These are phyloP conservation scores for Chalciporus piperatus DNA, from an alignment of 768 basidiomycete genomes.

Conservation along the genomic window DNA sequence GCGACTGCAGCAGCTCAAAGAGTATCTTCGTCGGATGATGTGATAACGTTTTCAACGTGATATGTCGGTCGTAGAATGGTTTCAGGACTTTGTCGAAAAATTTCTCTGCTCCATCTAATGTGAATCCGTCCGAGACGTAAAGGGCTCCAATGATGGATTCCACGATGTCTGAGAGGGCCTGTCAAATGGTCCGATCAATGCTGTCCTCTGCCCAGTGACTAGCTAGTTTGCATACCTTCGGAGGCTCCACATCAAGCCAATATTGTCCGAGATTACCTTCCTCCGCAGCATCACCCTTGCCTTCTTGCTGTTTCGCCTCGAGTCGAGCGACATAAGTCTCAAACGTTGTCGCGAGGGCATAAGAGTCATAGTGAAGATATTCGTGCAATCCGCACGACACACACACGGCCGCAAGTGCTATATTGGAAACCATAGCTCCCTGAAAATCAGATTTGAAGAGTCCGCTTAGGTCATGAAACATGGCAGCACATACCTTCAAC, in stretches of 20 bases:
- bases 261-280: constrained; percentile 60
- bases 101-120: constrained; percentile 53
- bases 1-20: constrained; percentile 68
- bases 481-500: constrained; percentile 53
- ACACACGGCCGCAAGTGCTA: constrained; percentile 71
- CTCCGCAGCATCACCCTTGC: constrained; percentile 45
- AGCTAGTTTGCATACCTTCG: constrained; percentile 52
- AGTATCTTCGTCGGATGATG: constrained; percentile 77
- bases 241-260: constrained; percentile 75
- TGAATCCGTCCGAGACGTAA: constrained; percentile 73
- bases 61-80: constrained; percentile 77
- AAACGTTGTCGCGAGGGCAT: constrained; percentile 49
- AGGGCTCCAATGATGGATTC: constrained; percentile 80
- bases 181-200: constrained; percentile 1
- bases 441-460: constrained; percentile 26
- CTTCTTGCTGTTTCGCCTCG: constrained; percentile 47
- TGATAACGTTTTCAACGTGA: constrained; percentile 68
- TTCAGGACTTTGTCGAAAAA: constrained; percentile 67
- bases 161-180: constrained; percentile 78
- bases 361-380: constrained; percentile 57
- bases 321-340: constrained; percentile 51
- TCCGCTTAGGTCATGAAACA: neutral
- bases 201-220: constrained; percentile 1
- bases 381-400: constrained; percentile 65
- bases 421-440: constrained; percentile 87